Base-by-base conservation (phyloP, 139 green algal genomes). In the Chlorella vulgaris region DNA sequence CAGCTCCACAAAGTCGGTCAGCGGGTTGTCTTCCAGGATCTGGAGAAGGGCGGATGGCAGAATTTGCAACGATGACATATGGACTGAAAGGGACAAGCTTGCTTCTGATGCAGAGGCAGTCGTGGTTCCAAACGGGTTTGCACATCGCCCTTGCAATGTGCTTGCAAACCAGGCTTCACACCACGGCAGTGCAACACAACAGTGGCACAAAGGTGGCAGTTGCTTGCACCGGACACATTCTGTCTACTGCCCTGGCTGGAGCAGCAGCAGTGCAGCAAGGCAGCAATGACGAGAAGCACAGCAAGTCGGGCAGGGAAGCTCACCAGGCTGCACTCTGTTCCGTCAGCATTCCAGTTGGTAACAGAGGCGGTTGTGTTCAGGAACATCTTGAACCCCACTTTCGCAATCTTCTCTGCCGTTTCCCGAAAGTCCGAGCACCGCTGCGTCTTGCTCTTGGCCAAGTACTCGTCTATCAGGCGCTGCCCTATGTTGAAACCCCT, bases 1-100 rank as follows among this genome's bases (percentile, higher is more conserved):
- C 28, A 99, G 91, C 91, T 99, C 96, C 39, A 99, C 96, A 90
- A 98, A 98, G 80, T 98, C 95, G 31, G 94, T 92, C 53, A 99
- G 86, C 4, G 94, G 95, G 86, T 98, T 98, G 74, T 98, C 95
- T 6, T 95, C 91, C 66, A 98, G 76, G 13, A 97, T 74, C 91
- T 95, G 89, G 50, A 67, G n/a, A n/a, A n/a, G n/a, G 7, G 21
- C 2, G 15, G 60, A 28, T 24, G 47, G n/a, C n/a, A n/a, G n/a
- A n/a, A n/a, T n/a, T n/a, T n/a, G n/a, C n/a, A n/a, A n/a, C n/a
- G n/a, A n/a, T n/a, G n/a, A n/a, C n/a, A n/a, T n/a, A n/a, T n/a
- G n/a, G n/a, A n/a, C n/a, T n/a, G n/a, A n/a, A n/a, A n/a, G n/a
- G n/a, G n/a, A n/a, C n/a, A n/a, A n/a, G n/a, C n/a, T n/a, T n/a